Evolutionary conservation across 371 early-diverging fungal genomes (phyloP).

Genomic region (Coemansia sp.): DNA sequence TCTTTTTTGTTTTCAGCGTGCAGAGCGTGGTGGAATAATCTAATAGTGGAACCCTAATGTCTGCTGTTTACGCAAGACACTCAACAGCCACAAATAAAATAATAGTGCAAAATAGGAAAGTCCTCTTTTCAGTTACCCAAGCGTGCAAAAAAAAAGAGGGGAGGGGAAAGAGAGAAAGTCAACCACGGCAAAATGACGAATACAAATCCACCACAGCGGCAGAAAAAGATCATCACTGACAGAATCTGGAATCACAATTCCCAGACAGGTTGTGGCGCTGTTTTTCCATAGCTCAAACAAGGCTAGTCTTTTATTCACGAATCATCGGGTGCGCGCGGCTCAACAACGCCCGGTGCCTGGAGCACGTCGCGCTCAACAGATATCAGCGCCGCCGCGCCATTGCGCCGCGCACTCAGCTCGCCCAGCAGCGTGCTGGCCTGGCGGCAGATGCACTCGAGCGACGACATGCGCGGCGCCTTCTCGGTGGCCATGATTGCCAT

Average conservation of each 20-base stretch:
- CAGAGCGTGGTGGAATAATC: too few relatives aligned
- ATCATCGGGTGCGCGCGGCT: not conserved
- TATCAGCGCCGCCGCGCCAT: slow-evolving; percentile 42
- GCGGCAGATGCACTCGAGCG: slow-evolving; percentile 54
- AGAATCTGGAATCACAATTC: not conserved
- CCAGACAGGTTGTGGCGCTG: too few relatives aligned
- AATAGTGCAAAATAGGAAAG: not conserved
- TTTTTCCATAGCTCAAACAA: too few relatives aligned
- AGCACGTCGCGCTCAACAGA: slow-evolving; percentile 42
- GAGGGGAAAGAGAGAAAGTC: not conserved
- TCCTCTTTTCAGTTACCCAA: too few relatives aligned
- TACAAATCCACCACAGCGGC: not conserved
- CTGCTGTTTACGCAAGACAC: too few relatives aligned
- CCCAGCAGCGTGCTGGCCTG: slow-evolving; percentile 54
- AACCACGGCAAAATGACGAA: slow-evolving; percentile 1
- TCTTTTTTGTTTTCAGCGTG: not conserved
- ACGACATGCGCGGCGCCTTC: slow-evolving; percentile 37
- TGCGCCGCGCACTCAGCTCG: slow-evolving; percentile 55
- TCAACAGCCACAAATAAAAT: too few relatives aligned
- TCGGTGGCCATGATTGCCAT: slow-evolving; percentile 62
- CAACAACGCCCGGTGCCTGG: not conserved
- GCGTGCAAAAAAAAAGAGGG: too few relatives aligned
- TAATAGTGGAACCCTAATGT: too few relatives aligned
- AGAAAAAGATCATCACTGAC: not conserved
- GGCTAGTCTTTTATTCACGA: too few relatives aligned